Evolutionary conservation across 192 early-diverging fungal species (phyloP).

Genomic region (Gryganskiella cystojenkinii): DNA sequence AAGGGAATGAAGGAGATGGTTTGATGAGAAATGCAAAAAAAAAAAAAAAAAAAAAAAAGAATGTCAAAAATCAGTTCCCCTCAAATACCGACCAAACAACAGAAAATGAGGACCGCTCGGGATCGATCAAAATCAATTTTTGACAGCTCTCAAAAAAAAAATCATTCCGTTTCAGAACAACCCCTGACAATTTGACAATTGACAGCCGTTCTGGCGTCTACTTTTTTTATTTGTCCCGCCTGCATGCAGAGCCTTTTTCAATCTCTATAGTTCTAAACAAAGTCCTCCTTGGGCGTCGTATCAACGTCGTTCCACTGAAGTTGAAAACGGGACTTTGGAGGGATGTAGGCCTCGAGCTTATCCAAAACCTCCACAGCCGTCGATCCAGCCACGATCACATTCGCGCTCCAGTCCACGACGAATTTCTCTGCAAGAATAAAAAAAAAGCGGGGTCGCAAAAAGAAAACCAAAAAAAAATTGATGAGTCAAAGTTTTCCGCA

Average conservation of each 20-base stretch:
- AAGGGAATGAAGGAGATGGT: not conserved
- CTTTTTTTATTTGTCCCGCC: not conserved
- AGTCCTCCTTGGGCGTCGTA: constrained; percentile 18
- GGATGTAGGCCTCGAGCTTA: constrained; percentile 62
- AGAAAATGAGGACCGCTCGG: no score
- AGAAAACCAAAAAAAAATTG: not conserved
- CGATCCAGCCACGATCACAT: constrained; percentile 67
- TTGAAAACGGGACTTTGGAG: constrained; percentile 57
- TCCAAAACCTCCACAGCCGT: constrained; percentile 68
- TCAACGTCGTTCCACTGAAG: constrained; percentile 61
- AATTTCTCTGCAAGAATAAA: constrained; percentile 71
- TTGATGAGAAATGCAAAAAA: not conserved
- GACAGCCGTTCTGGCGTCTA: not conserved
- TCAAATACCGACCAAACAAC: no score
- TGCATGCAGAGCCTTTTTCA: no score
- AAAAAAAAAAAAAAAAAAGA: not conserved
- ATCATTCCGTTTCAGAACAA: no score
- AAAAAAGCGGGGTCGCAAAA: no score
- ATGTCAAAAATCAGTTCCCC: not conserved
- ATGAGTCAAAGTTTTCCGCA: not conserved
- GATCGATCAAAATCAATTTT: no score
- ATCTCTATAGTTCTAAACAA: constrained; percentile 6
- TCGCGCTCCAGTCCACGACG: constrained; percentile 57
- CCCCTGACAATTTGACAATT: no score
- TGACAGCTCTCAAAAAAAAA: no score